These are phyloP conservation scores for Incumbomyces delicatus DNA, from an alignment of 2,329 filamentous ascomycete genomes.

Conservation along the genomic window DNA sequence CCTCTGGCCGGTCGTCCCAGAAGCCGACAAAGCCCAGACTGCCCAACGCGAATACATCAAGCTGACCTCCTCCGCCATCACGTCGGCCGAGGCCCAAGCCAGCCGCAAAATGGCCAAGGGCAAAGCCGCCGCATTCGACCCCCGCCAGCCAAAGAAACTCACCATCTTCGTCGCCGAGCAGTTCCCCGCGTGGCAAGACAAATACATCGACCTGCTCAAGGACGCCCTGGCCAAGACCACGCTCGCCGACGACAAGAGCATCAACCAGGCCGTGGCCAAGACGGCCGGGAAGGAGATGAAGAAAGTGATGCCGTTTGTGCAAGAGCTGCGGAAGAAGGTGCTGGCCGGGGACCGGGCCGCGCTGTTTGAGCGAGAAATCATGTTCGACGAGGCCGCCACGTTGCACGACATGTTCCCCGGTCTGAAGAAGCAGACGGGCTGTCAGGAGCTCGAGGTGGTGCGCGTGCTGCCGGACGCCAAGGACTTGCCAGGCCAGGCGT, in stretches of 20 bases:
- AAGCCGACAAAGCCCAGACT: slow-evolving; percentile 56
- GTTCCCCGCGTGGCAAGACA: slow-evolving; percentile 85
- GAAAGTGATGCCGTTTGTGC: slow-evolving; percentile 96
- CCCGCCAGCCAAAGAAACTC: slow-evolving; percentile 83
- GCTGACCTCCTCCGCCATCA: slow-evolving; percentile 64
- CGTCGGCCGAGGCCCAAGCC: slow-evolving; percentile 64
- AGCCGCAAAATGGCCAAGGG: slow-evolving; percentile 88
- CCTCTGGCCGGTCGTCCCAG: slow-evolving; percentile 58
- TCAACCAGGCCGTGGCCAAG: slow-evolving; percentile 71
- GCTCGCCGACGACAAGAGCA: slow-evolving; percentile 65
- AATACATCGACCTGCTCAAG: slow-evolving; percentile 72
- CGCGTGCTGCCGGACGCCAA: slow-evolving; percentile 55
- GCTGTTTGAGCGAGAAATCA: slow-evolving; percentile 74
- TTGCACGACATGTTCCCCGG: slow-evolving; percentile 69
- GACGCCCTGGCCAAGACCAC: slow-evolving; percentile 56
- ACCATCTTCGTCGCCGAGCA: slow-evolving; percentile 71
- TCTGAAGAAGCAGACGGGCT: slow-evolving; percentile 65
- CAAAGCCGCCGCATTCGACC: slow-evolving; percentile 75
- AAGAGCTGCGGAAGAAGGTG: slow-evolving; percentile 71
- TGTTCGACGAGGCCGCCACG: slow-evolving; percentile 73
- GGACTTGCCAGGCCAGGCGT: slow-evolving; percentile 51
- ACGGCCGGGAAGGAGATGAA: slow-evolving; percentile 67
- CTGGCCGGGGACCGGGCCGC: slow-evolving; percentile 49
- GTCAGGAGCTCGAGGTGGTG: slow-evolving; percentile 62
- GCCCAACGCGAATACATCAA: slow-evolving; percentile 78